phyloP scores from a whole-genome alignment of 1,284 basidiomycete genomes.

The Rhodotorula mucilaginosa region DNA sequence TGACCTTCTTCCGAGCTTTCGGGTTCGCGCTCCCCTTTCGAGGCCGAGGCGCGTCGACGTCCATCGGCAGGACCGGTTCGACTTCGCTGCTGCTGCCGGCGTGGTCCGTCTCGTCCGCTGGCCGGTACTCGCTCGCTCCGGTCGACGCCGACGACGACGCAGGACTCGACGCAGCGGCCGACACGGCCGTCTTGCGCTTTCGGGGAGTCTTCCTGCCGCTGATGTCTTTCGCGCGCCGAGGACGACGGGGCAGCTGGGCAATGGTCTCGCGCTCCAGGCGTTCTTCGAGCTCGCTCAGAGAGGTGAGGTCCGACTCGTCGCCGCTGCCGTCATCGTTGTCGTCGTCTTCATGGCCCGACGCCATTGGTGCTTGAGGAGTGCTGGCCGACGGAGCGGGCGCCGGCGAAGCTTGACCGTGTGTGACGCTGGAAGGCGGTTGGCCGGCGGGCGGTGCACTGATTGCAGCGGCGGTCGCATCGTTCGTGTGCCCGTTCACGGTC shows the following conservation, averaged over 20 bases:
- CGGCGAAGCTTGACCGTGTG: too few species aligned
- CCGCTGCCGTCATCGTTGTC: background rate
- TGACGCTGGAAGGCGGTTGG: too few species aligned
- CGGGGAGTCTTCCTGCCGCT: background rate
- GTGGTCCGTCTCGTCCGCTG: background rate
- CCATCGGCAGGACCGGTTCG: background rate
- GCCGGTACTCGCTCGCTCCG: background rate
- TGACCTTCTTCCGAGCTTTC: too few species aligned
- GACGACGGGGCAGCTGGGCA: background rate
- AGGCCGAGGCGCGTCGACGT: background rate
- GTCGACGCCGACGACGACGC: background rate
- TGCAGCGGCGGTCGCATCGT: too few species aligned
- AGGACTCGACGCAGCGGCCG: background rate
- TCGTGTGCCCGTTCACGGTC: too few species aligned
- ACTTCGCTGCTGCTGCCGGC: background rate
- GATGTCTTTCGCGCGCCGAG: background rate
- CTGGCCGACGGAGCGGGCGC: too few species aligned
- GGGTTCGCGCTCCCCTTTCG: background rate
- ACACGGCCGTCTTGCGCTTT: background rate
- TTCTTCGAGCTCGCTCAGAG: slow-evolving; percentile 15
- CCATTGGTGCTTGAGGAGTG: too few species aligned
- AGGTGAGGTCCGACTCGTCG: slow-evolving; percentile 16
- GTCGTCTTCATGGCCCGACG: background rate
- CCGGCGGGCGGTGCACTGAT: too few species aligned
- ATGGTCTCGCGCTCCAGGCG: background rate